Percentiles rank a stretch among this genome's conserved stretches.
Conservation (phyloP, 129 eudicot genomes). For the Dittrichia graveolens region DNA sequence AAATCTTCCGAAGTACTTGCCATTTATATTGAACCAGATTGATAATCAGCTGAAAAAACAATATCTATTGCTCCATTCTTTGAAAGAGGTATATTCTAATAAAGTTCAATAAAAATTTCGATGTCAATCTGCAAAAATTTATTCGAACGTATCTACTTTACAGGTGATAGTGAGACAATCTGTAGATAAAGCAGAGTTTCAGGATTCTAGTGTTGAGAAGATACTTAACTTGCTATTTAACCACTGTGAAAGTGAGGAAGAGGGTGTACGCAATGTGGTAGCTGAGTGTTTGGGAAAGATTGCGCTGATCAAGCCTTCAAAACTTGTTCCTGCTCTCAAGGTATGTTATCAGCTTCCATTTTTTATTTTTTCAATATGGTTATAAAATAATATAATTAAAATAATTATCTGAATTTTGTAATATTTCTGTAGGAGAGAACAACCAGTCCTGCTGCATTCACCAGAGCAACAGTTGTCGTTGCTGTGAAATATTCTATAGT, state of each 20-base stretch:
- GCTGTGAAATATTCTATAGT: slow-evolving; percentile 95
- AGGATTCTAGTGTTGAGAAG: slow-evolving; percentile 92
- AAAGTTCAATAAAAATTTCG: not conserved
- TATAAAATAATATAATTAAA: not conserved
- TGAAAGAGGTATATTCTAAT: slow-evolving; percentile 73
- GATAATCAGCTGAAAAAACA: slow-evolving; percentile 99
- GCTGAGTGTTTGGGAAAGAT: slow-evolving; percentile 99
- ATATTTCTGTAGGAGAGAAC: slow-evolving; percentile 65
- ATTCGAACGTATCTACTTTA: slow-evolving; percentile 6
- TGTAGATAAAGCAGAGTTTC: slow-evolving; percentile 95
- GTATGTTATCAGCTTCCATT: slow-evolving; percentile 38
- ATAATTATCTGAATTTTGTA: not conserved
- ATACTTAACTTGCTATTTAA: slow-evolving; percentile 84
- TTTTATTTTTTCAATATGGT: not conserved
- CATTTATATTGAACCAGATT: slow-evolving; percentile 92
- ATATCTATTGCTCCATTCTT: slow-evolving; percentile 85
- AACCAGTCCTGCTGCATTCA: slow-evolving; percentile 80
- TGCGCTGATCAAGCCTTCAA: slow-evolving; percentile 87
- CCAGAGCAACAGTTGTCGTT: slow-evolving; percentile 91
- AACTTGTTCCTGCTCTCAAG: slow-evolving; percentile 98
- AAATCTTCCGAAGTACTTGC: slow-evolving; percentile 82
- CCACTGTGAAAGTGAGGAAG: slow-evolving; percentile 99
- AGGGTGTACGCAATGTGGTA: slow-evolving; percentile 98
- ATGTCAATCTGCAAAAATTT: not conserved
- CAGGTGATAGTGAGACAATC: slow-evolving; percentile 99